A percentile compares a stretch with the other conserved stretches of the same genome.
These are phyloP conservation scores for Fusarium xylarioides DNA, from an alignment of 2,329 filamentous ascomycete genomes.

Conservation along the genomic window DNA sequence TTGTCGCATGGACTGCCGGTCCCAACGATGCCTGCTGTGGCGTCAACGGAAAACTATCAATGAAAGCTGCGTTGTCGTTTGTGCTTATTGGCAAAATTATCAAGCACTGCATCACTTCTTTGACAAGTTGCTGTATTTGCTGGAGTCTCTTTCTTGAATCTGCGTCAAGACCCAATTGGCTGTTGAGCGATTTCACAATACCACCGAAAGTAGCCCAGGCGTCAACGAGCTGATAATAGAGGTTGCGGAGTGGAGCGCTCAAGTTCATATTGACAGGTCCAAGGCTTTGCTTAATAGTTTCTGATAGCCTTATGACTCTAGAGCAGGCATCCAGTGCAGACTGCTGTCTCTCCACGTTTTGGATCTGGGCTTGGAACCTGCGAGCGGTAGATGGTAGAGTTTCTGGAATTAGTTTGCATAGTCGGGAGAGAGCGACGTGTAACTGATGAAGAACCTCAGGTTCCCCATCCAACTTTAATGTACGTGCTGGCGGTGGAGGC, in stretches of 20 bases:
- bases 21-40: neutral
- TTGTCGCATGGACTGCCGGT: neutral
- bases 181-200: neutral
- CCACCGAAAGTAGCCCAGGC: neutral
- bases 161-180: neutral
- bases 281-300: neutral
- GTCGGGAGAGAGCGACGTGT: neutral
- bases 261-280: neutral
- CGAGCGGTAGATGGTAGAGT: neutral
- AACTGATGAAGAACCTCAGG: neutral
- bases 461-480: neutral
- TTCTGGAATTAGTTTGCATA: neutral
- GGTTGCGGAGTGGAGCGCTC: neutral
- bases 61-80: accelerated
- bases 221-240: neutral
- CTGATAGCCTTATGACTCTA: neutral
- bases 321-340: neutral
- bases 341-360: neutral
- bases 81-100: neutral
- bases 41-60: neutral
- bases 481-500: neutral
- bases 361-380: neutral
- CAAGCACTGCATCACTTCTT: neutral
- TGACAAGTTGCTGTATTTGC: neutral
- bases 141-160: neutral